Evolutionary conservation across 441 rosid species (phyloP).

Genomic region (Codiaeum variegatum): DNA sequence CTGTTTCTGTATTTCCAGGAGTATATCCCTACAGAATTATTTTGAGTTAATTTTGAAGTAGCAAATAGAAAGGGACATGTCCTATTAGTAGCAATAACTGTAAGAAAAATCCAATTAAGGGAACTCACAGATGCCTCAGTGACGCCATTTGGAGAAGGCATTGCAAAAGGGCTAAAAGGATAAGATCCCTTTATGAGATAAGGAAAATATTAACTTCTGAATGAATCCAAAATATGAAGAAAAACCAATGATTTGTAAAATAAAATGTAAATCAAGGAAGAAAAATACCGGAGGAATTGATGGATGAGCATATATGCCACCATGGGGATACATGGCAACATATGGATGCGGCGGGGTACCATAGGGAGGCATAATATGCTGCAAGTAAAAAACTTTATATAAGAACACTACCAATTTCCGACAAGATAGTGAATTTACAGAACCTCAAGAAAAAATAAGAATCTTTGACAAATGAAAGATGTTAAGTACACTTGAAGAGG

Average conservation of each 20-base stretch:
- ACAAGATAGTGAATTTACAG: not conserved
- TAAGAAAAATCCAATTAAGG: slow-evolving; percentile 15
- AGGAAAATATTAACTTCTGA: slow-evolving; percentile 15
- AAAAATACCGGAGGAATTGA: slow-evolving; percentile 75
- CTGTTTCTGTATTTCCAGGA: slow-evolving; percentile 59
- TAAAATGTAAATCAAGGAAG: slow-evolving; percentile 15
- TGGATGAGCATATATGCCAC: slow-evolving; percentile 88
- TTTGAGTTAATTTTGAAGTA: slow-evolving; percentile 17
- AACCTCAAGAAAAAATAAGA: not conserved
- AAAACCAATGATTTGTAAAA: slow-evolving; percentile 6
- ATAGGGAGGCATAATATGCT: slow-evolving; percentile 96
- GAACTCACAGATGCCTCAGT: slow-evolving; percentile 72
- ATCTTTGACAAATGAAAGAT: not conserved
- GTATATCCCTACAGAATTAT: slow-evolving; percentile 59
- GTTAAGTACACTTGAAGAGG: not conserved
- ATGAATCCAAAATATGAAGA: slow-evolving; percentile 8
- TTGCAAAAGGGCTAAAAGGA: slow-evolving; percentile 90
- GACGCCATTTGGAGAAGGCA: slow-evolving; percentile 90
- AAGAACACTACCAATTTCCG: slow-evolving; percentile 6
- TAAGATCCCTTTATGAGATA: slow-evolving; percentile 67
- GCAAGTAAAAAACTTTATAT: slow-evolving; percentile 27
- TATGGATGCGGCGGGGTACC: slow-evolving; percentile 92
- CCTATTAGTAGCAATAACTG: slow-evolving; percentile 13
- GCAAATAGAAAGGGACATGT: slow-evolving; percentile 4
- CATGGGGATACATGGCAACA: slow-evolving; percentile 95